phyloP scores from a whole-genome alignment of 2,329 filamentous ascomycete species.

The Pyrenochaeta sp. region DNA sequence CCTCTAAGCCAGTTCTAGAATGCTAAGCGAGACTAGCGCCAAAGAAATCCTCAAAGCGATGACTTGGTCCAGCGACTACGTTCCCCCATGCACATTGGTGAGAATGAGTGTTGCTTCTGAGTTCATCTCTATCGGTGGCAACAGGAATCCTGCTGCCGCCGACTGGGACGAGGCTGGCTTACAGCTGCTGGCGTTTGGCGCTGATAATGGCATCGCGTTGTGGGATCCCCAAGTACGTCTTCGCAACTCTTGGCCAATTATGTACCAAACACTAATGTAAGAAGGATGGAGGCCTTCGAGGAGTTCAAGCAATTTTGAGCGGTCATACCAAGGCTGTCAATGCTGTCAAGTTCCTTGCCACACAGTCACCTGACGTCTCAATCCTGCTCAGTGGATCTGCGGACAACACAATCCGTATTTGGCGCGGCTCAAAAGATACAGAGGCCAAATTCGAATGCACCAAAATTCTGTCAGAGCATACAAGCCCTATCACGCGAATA shows the following conservation, averaged over 20 bases:
- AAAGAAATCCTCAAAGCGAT: conserved; percentile 38
- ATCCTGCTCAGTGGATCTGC: conserved; percentile 82
- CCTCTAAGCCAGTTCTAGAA: conserved; percentile 19
- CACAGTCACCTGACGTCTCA: conserved; percentile 56
- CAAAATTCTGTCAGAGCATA: conserved; percentile 69
- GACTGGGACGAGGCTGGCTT: conserved; percentile 77
- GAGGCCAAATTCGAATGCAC: conserved; percentile 50
- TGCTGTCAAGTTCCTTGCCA: conserved; percentile 78
- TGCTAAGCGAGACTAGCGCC: conserved; percentile 43
- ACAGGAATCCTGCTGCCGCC: conserved; percentile 86
- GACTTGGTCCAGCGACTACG: conserved; percentile 24
- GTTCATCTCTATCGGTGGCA: conserved; percentile 81
- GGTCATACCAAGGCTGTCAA: conserved; percentile 85
- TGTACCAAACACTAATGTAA: conserved; percentile 17
- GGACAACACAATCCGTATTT: conserved; percentile 77
- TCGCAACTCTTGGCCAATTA: neutral
- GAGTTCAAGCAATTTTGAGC: conserved; percentile 72
- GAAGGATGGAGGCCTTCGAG: conserved; percentile 58
- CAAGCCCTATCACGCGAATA: conserved; percentile 76
- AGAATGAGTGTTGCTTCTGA: conserved; percentile 48
- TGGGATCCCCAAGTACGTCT: conserved; percentile 80
- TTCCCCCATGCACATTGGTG: conserved; percentile 19
- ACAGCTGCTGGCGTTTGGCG: conserved; percentile 84
- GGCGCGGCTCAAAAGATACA: conserved; percentile 51
- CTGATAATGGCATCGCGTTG: conserved; percentile 85